Evolutionary conservation across 768 basidiomycete genomes (phyloP).

Genomic region (Leccinum subtestaceum): DNA sequence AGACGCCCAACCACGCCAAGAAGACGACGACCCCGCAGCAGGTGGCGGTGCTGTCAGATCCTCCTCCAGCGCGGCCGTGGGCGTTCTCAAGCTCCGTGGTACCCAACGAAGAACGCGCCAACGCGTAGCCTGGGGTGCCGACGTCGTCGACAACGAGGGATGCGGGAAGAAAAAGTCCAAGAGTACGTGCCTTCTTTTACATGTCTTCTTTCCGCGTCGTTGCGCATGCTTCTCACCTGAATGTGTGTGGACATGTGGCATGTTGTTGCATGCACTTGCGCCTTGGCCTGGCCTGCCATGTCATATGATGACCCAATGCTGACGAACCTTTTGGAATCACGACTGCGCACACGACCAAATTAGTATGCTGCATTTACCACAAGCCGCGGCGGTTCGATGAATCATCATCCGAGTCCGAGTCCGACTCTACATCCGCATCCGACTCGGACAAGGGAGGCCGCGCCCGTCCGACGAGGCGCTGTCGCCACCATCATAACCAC

Average conservation of each 20-base stretch:
- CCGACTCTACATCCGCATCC: slow-evolving; percentile 32
- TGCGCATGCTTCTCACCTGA: not conserved
- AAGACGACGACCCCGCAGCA: slow-evolving; percentile 20
- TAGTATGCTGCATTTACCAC: slow-evolving; percentile 96
- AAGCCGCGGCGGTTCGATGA: slow-evolving; percentile 79
- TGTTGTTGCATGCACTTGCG: not conserved
- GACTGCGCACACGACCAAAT: not conserved
- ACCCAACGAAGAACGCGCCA: slow-evolving; percentile 43
- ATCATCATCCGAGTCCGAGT: slow-evolving; percentile 52
- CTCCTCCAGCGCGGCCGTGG: slow-evolving; percentile 30
- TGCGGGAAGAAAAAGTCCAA: slow-evolving; percentile 90
- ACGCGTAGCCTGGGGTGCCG: slow-evolving; percentile 79
- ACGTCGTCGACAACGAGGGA: slow-evolving; percentile 88
- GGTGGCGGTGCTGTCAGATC: slow-evolving; percentile 11
- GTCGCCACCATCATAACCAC: not conserved
- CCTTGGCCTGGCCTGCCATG: not conserved
- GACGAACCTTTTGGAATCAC: not conserved
- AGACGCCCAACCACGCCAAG: slow-evolving; percentile 35
- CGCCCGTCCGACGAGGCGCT: slow-evolving; percentile 11
- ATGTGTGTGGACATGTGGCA: no score
- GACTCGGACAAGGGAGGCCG: slow-evolving; percentile 20
- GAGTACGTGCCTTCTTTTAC: slow-evolving; percentile 51
- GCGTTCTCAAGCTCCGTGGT: slow-evolving; percentile 61
- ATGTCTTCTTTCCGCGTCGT: slow-evolving; percentile 12
- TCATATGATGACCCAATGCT: not conserved